Conservation (phyloP, 169 alveolate genomes). For the Cryptosporidium xiaoi region DNA sequence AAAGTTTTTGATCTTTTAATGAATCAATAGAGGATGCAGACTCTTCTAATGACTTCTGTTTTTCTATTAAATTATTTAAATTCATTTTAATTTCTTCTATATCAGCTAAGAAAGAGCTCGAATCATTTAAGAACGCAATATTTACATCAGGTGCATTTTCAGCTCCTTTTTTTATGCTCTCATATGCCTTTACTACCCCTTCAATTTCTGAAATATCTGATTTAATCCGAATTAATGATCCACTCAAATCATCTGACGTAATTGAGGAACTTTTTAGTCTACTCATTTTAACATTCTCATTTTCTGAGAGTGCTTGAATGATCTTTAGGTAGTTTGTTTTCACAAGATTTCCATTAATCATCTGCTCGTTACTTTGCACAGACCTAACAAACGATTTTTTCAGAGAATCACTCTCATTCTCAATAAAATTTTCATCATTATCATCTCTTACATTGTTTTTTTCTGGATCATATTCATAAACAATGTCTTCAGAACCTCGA, state of each 20-base stretch:
- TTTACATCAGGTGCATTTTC: conserved; percentile 3
- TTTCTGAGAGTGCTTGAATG: conserved; percentile 30
- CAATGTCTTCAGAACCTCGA: conserved; percentile 52
- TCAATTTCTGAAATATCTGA: conserved; percentile 63
- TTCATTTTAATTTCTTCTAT: conserved; percentile 43
- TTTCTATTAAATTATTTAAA: conserved; percentile 31
- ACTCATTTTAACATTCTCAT: conserved; percentile 43
- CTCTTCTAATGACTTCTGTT: conserved; percentile 16
- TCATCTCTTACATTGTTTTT: background rate
- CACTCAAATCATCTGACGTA: conserved; percentile 31
- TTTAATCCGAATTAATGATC: conserved; percentile 54
- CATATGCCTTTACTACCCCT: conserved; percentile 20
- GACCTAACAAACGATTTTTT: conserved; percentile 13
- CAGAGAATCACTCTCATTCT: conserved; percentile 14
- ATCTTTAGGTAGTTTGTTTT: conserved; percentile 51
- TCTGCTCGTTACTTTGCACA: conserved; percentile 31
- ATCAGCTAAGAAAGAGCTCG: conserved; percentile 15
- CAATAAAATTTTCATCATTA: background rate
- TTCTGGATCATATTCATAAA: conserved; percentile 74
- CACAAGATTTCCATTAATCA: conserved; percentile 37
- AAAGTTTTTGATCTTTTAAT: conserved; percentile 33
- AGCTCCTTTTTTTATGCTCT: conserved; percentile 1
- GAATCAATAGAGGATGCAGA: conserved; percentile 21
- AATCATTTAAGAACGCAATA: conserved; percentile 34
- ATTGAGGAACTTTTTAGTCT: conserved; percentile 3